Conservation (phyloP, 805 yeast genomes). For the Suhomyces xylopsoci region DNA sequence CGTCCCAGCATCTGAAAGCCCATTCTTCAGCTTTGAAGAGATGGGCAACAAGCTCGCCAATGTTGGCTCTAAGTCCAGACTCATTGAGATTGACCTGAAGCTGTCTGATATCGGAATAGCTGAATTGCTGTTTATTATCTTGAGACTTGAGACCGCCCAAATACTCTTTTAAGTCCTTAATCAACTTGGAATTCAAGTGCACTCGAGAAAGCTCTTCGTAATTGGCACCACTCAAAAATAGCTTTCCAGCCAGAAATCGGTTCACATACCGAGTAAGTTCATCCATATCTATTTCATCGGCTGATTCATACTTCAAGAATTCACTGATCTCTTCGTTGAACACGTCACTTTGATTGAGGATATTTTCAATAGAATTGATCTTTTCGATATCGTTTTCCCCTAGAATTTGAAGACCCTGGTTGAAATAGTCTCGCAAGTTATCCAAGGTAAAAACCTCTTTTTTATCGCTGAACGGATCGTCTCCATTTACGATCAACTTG, state of each 20-base stretch:
- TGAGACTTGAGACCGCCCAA: neutral
- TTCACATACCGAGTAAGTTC: slow-evolving; percentile 25
- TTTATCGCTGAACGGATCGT: slow-evolving; percentile 37
- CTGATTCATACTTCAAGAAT: slow-evolving; percentile 17
- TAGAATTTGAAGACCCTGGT: slow-evolving; percentile 26
- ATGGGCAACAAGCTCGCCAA: slow-evolving; percentile 9
- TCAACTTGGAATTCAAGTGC: slow-evolving; percentile 18
- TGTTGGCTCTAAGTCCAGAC: slow-evolving; percentile 18
- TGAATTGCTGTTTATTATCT: slow-evolving; percentile 2
- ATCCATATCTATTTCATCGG: slow-evolving; percentile 20
- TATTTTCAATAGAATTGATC: slow-evolving; percentile 34
- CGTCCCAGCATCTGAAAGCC: slow-evolving; percentile 16
- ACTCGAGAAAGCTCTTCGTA: slow-evolving; percentile 29
- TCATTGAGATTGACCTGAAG: slow-evolving; percentile 20
- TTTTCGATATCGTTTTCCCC: slow-evolving; percentile 16
- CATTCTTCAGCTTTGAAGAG: slow-evolving; percentile 22
- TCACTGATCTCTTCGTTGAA: slow-evolving; percentile 17
- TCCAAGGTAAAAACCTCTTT: slow-evolving; percentile 32
- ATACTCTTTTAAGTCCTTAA: slow-evolving; percentile 9
- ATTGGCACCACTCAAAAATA: slow-evolving; percentile 20
- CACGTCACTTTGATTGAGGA: slow-evolving; percentile 21
- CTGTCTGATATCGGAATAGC: slow-evolving; percentile 23
- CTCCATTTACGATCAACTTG: slow-evolving; percentile 35
- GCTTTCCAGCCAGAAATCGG: slow-evolving; percentile 19
- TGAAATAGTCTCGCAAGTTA: slow-evolving; percentile 26